A percentile compares a stretch with the other conserved stretches of the same genome.
Conservation (phyloP, 2,329 filamentous ascomycete species). For the Esteya vermicola region DNA sequence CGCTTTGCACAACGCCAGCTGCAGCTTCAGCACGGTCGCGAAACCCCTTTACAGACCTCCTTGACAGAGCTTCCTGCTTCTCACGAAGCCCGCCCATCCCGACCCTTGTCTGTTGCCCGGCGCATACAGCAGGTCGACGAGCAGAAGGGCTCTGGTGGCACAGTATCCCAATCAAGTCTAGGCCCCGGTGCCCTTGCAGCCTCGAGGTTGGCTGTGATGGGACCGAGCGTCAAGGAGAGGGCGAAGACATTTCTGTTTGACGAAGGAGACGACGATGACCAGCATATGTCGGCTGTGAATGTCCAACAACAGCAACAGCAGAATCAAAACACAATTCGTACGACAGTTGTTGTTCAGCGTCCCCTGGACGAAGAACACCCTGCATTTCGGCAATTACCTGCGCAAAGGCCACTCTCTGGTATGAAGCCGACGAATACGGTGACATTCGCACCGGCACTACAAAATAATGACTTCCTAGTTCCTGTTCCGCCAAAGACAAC, state of each 20-base stretch:
- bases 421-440: background rate
- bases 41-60: conserved; percentile 36
- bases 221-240: background rate
- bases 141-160: conserved; percentile 6
- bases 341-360: conserved; percentile 24
- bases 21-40: conserved; percentile 63
- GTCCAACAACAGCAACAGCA: background rate
- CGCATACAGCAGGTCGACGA: conserved; percentile 13
- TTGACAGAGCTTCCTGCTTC: conserved; percentile 32
- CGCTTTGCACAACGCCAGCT: conserved; percentile 72
- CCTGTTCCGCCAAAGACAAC: conserved; percentile 7
- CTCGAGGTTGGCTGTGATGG: background rate
- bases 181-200: background rate
- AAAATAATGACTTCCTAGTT: background rate
- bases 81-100: conserved; percentile 23
- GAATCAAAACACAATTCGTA: conserved; percentile 6
- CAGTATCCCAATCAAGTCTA: background rate
- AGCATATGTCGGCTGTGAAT: background rate
- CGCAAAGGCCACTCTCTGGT: conserved; percentile 23
- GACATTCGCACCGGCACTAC: too few species aligned
- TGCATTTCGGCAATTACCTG: conserved; percentile 31
- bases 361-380: conserved; percentile 41
- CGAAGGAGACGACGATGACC: conserved; percentile 27
- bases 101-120: conserved; percentile 29
- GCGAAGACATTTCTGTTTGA: conserved; percentile 24